A percentile compares a stretch with the other conserved stretches of the same genome.
phyloP scores from a whole-genome alignment of 768 basidiomycete species.

The Phlebiopsis flavidoalba region DNA sequence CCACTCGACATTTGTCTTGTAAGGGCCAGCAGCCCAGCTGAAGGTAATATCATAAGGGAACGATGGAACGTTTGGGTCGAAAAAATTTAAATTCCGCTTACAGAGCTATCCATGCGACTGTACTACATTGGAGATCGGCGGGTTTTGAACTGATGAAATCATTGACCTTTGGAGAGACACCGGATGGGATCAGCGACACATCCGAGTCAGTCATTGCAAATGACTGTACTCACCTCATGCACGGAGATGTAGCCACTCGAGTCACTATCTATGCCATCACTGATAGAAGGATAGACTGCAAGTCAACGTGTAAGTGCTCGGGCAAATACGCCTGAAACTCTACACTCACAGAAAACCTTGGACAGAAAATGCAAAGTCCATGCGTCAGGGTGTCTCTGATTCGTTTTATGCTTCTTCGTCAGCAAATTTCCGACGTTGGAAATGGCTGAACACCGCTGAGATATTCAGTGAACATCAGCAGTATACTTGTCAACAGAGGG shows the following conservation, averaged over 20 bases:
- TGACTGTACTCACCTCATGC: slow-evolving; percentile 2
- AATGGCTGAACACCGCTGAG: slow-evolving; percentile 19
- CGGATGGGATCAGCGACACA: no score
- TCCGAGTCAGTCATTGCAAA: background rate
- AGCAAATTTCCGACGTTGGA: slow-evolving; percentile 14
- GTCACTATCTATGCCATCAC: slow-evolving; percentile 11
- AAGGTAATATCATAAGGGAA: background rate
- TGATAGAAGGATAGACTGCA: slow-evolving; percentile 10
- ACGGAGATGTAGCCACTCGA: slow-evolving; percentile 11
- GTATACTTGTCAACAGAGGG: no score
- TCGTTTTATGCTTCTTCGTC: slow-evolving; percentile 7
- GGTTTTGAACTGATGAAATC: slow-evolving; percentile 17
- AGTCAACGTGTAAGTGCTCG: no score
- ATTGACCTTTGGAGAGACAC: slow-evolving; percentile 11
- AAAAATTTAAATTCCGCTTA: background rate
- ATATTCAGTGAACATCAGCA: no score
- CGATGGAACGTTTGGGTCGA: background rate
- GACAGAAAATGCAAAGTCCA: slow-evolving; percentile 13
- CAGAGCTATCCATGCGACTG: slow-evolving; percentile 20
- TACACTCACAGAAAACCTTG: slow-evolving; percentile 12
- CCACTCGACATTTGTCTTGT: slow-evolving; percentile 22
- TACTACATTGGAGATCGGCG: slow-evolving; percentile 15
- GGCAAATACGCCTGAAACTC: no score
- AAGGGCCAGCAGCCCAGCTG: slow-evolving; percentile 26
- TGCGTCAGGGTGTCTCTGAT: background rate